Conservation (phyloP, 1,284 basidiomycete genomes). For the Erythrobasidium hasegawianum region DNA sequence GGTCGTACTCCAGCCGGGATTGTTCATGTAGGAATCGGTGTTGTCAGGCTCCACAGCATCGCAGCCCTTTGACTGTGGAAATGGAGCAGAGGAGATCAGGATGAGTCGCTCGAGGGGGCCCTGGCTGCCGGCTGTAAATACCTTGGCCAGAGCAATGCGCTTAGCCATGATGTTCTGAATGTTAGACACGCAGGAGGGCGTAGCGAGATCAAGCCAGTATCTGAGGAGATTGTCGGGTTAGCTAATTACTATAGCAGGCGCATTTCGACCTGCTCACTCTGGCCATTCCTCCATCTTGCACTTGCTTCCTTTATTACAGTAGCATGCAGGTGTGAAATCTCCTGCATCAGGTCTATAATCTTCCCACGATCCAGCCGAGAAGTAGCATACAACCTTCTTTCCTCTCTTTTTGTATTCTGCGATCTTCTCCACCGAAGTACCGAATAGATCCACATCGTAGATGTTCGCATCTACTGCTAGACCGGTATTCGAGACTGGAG, state of each 20-base stretch:
- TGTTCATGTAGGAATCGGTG: constrained; percentile 47
- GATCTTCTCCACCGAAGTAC: constrained; percentile 23
- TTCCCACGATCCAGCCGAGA: constrained; percentile 48
- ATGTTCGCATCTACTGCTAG: constrained; percentile 14
- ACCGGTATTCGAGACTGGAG: constrained; percentile 22
- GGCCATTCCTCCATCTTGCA: constrained; percentile 45
- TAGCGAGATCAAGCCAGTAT: constrained; percentile 47
- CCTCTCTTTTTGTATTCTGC: constrained; percentile 37
- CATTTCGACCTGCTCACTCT: constrained; percentile 35
- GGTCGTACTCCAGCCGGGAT: constrained; percentile 38
- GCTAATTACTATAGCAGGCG: too few species aligned
- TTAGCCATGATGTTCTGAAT: constrained; percentile 40
- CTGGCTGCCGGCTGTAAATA: background rate
- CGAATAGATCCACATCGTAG: constrained; percentile 37
- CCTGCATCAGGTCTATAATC: constrained; percentile 39
- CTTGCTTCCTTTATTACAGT: constrained; percentile 40
- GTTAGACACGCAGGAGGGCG: constrained; percentile 40
- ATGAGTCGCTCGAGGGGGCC: background rate
- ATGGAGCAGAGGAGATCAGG: background rate
- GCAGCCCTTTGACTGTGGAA: constrained; percentile 45
- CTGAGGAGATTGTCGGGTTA: too few species aligned
- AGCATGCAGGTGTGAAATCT: constrained; percentile 42
- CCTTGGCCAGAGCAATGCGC: constrained; percentile 44
- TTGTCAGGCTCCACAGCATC: constrained; percentile 50
- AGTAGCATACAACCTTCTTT: constrained; percentile 50